These are phyloP conservation scores for Rhodotorula sp. DNA, from an alignment of 1,284 basidiomycete species.

Conservation along the genomic window DNA sequence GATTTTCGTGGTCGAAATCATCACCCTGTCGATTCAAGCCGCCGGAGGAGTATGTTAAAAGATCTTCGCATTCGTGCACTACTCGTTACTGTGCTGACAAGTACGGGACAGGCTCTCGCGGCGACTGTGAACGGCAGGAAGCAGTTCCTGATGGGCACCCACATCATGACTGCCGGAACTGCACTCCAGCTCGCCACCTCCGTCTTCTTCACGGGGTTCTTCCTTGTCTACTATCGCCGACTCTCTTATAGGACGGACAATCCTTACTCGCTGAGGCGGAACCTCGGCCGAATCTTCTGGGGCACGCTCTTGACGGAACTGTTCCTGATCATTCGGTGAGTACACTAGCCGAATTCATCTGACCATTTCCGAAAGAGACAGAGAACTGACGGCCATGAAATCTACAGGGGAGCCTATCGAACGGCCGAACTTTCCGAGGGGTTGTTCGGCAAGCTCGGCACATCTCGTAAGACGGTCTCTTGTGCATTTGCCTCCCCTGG, in stretches of 20 bases:
- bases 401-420: not conserved
- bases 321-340: not conserved
- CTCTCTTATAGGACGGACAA: not conserved
- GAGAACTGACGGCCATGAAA: not conserved
- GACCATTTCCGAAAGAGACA: not conserved
- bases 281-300: not conserved
- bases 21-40: not conserved
- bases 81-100: not conserved
- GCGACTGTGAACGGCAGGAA: not conserved
- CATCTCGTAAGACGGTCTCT: not conserved
- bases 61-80: not conserved
- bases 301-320: not conserved
- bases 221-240: not conserved
- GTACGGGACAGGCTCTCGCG: not conserved
- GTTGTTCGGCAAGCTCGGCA: not conserved
- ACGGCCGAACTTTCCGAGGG: not conserved
- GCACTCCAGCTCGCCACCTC: not conserved
- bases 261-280: not conserved
- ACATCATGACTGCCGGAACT: not conserved
- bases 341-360: fast-evolving
- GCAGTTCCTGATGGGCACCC: not conserved
- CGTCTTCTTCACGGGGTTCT: not conserved
- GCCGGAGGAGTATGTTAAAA: not conserved
- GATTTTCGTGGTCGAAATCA: not conserved
- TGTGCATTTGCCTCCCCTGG: not conserved